phyloP scores from a whole-genome alignment of 768 basidiomycete species.

The Phylloporus rhodoxanthus region DNA sequence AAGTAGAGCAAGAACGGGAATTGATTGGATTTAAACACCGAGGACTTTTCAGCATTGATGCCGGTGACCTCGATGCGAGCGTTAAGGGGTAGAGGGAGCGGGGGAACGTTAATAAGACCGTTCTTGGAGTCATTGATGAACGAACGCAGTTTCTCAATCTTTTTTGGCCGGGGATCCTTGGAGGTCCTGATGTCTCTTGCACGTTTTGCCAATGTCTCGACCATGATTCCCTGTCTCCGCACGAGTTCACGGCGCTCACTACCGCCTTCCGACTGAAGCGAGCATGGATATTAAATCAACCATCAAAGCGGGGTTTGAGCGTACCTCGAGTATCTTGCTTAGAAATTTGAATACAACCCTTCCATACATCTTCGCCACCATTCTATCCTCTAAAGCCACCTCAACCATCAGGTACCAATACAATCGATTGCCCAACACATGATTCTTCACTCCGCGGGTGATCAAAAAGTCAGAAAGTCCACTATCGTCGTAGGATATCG shows the following conservation, averaged over 20 bases:
- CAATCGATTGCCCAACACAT: conserved; percentile 81
- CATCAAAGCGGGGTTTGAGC: conserved; percentile 6
- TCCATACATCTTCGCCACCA: conserved; percentile 90
- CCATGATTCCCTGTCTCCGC: conserved; percentile 84
- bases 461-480: conserved; percentile 93
- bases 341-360: conserved; percentile 87
- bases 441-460: conserved; percentile 73
- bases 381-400: conserved; percentile 78
- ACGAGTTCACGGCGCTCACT: conserved; percentile 81
- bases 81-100: conserved; percentile 86
- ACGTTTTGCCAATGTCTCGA: conserved; percentile 78
- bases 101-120: conserved; percentile 68
- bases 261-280: conserved; percentile 62
- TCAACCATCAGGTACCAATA: conserved; percentile 99
- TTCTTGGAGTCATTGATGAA: conserved; percentile 83
- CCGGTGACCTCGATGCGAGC: conserved; percentile 81
- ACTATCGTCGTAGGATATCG: conserved; percentile 84
- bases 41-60: conserved; percentile 86
- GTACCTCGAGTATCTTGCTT: conserved; percentile 80
- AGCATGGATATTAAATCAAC: background rate
- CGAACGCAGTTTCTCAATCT: conserved; percentile 91
- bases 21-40: conserved; percentile 96
- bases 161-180: conserved; percentile 93
- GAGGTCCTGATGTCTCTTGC: conserved; percentile 84
- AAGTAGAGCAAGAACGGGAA: conserved; percentile 90